Evolutionary conservation across 768 basidiomycete species (phyloP), one percentile per base, ranked within the genome.

Genomic region (Suillus brevipes): DNA sequence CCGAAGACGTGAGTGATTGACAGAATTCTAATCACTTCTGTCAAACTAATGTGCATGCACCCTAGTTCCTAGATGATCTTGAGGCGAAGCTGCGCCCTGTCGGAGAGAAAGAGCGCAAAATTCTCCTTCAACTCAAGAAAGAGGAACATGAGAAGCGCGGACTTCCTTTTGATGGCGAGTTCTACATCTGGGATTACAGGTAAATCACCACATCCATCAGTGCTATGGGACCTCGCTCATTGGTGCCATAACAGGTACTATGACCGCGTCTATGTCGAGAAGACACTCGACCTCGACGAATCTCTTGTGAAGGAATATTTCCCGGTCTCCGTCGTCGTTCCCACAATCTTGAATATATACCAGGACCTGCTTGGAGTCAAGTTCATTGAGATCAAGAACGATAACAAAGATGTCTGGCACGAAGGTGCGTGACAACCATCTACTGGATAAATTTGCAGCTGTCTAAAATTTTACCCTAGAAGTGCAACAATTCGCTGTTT

Each of bases 111-210:
- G 92, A 96, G 67, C 83, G 83, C 6, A 82, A 85, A 23, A 84
- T 78, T 13, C 85, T 96, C 20, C 81, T 94, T 13, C 84, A 80
- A 0, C 78, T 95, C 68, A 95, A 95, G 79, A 84, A 87, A 73
- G 86, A 87, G 71, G 92, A 94, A 64, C 87, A 90, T 66, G 78
- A 83, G 64, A 81, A 83, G 67, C 80, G 78, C 25, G 87, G 85
- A 1, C 71, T 86, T 47, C 86, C 85, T 0, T 89, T 88, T 67
- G 90, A 94, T 65, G 85, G 86, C 65, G 78, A 89, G 70, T 88
- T 95, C 72, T 89, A 89, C 71, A 79, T 92, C 62, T 95, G 92
- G 92, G 94, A 95, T 72, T 95, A 93, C 74, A 83, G 90, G 69
- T 89, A 87, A 66, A 87, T 89, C 72, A 82, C 85, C 49, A 5